Conservation (phyloP, 495 filamentous ascomycete species). For the Podospora anserina region DNA sequence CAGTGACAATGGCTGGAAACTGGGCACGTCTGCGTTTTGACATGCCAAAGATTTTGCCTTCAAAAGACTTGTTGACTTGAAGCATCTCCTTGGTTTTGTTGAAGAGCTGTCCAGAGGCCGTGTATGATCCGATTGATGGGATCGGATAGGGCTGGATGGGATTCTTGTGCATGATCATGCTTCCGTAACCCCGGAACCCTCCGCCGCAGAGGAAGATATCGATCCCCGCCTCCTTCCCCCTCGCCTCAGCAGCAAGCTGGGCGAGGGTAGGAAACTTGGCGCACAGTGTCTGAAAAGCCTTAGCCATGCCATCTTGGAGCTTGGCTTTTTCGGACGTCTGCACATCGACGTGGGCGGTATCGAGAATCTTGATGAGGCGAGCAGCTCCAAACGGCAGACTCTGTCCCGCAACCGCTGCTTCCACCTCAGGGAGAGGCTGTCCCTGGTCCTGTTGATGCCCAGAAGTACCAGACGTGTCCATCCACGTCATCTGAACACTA, state of each 20-base stretch:
- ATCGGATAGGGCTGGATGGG: constrained; percentile 74
- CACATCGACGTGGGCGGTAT: constrained; percentile 41
- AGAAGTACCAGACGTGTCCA: constrained; percentile 47
- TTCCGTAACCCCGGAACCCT: constrained; percentile 88
- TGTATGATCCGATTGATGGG: constrained; percentile 79
- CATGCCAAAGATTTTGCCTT: constrained; percentile 70
- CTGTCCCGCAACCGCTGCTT: constrained; percentile 47
- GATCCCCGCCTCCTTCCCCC: constrained; percentile 53
- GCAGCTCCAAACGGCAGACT: constrained; percentile 85
- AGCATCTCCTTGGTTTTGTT: constrained; percentile 58
- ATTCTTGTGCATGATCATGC: constrained; percentile 71
- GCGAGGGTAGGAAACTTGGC: constrained; percentile 47
- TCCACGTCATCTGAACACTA: constrained; percentile 86
- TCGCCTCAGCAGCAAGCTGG: constrained; percentile 44
- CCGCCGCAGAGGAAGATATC: constrained; percentile 84
- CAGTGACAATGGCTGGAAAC: constrained; percentile 76
- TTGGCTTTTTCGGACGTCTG: constrained; percentile 50
- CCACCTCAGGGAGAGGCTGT: constrained; percentile 41
- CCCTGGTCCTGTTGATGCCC: constrained; percentile 42
- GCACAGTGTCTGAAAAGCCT: constrained; percentile 64
- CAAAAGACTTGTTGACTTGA: constrained; percentile 49
- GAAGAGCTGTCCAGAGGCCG: constrained; percentile 59
- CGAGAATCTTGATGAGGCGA: constrained; percentile 63
- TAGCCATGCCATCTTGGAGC: constrained; percentile 55
- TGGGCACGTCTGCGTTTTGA: constrained; percentile 77